Conservation (phyloP, 306 rosid genomes). For the Vigna trinervia region DNA sequence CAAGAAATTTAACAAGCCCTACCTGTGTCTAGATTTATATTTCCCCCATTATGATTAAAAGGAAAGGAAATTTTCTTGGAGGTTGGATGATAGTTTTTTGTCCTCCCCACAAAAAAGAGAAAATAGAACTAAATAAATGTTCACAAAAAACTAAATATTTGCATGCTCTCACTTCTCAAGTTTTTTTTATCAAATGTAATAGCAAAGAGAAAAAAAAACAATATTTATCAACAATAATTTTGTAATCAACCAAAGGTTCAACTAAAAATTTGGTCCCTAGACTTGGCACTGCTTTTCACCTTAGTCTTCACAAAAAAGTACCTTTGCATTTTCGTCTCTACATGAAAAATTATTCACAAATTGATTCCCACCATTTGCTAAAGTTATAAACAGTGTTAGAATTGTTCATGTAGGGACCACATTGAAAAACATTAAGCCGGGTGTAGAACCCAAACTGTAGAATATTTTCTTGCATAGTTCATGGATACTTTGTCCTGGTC, state of each 20-base stretch:
- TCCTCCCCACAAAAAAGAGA: not conserved
- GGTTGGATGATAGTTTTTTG: not conserved
- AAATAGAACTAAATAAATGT: not conserved
- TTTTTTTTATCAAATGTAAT: not conserved
- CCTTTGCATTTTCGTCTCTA: not conserved
- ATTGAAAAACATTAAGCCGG: not conserved
- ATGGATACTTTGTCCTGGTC: not conserved
- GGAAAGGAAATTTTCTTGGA: not conserved
- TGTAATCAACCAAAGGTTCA: not conserved
- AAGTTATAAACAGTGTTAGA: not conserved
- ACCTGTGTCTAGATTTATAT: not conserved
- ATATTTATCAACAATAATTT: not conserved
- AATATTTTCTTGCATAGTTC: not conserved
- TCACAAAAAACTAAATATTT: not conserved
- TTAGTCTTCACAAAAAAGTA: not conserved
- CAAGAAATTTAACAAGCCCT: conserved; percentile 6
- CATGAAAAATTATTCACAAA: not conserved
- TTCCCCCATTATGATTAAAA: not conserved
- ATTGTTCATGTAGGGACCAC: not conserved
- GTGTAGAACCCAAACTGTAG: not conserved
- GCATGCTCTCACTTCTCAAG: not conserved
- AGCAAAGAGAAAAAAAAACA: not conserved
- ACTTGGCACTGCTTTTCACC: not conserved
- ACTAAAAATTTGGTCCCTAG: not conserved
- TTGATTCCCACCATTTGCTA: not conserved